Percentiles rank a stretch among this genome's conserved stretches.
These are phyloP conservation scores for Irpex sp. DNA, from an alignment of 1,284 basidiomycete species.

Conservation along the genomic window DNA sequence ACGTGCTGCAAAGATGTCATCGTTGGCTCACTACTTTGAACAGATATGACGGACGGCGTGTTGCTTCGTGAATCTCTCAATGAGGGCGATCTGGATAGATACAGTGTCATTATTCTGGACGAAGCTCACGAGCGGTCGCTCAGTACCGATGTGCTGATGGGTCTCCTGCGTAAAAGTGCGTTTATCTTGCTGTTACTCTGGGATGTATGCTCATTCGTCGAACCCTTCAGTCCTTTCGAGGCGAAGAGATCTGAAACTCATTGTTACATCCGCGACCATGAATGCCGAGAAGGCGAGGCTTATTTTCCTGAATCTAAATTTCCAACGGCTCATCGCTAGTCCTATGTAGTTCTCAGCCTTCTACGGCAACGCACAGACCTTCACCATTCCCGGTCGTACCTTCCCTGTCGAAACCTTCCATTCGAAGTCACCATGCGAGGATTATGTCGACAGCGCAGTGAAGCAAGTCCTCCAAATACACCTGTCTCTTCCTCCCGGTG, in stretches of 20 bases:
- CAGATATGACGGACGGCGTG: constrained; percentile 98
- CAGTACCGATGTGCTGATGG: constrained; percentile 97
- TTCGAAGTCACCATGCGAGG: constrained; percentile 95
- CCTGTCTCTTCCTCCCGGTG: constrained; percentile 88
- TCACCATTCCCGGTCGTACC: constrained; percentile 96
- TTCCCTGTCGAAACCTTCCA: constrained; percentile 98
- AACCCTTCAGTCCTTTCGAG: constrained; percentile 74
- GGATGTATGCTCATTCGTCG: constrained; percentile 11
- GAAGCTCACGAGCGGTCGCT: constrained; percentile 97
- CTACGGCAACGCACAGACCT: constrained; percentile 93
- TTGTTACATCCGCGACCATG: constrained; percentile 99
- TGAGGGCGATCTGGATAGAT: constrained; percentile 92
- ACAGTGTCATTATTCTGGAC: constrained; percentile 94
- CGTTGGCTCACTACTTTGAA: neutral
- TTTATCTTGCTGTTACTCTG: constrained; percentile 12
- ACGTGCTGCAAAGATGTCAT: neutral
- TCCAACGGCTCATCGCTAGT: neutral
- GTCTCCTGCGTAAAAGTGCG: constrained; percentile 87
- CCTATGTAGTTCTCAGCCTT: constrained; percentile 80
- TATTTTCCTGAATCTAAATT: neutral
- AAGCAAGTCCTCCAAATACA: constrained; percentile 98
- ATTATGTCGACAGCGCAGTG: constrained; percentile 97
- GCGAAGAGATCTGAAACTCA: constrained; percentile 89
- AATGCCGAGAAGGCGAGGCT: constrained; percentile 86
- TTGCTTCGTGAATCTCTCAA: constrained; percentile 93